Base-by-base conservation (phyloP, 2,329 filamentous ascomycete species). In the Beauveria sp. region DNA sequence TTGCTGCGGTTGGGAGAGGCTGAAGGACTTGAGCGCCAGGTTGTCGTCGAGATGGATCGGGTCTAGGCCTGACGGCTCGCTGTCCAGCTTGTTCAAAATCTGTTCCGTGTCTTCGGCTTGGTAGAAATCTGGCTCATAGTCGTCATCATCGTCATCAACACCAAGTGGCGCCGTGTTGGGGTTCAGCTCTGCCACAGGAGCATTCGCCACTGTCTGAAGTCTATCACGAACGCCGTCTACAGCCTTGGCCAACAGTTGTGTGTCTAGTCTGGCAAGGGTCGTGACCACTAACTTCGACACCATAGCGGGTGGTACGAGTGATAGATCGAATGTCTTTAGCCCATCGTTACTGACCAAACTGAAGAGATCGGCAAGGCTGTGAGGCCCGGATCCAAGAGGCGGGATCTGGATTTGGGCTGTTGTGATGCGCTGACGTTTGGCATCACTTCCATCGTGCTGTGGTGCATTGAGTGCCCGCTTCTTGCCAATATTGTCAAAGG, bases 51-150 rank as follows among this genome's bases (percentile, higher is more conserved):
- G 55, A 9, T 63, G 67, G 4, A 70, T 59, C 10, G 66, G 61
- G 22, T 71, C 67, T 7, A 69, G 65, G 1, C 82, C 80, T 4
- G 84, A 77, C n/a, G 87, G 81, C 5, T 86, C 80, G 63, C 84
- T 84, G 69, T 93, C 90, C 16, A 91, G 79, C 70, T 90, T 90
- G 72, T 93, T 90, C 54, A 88, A 75, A 37, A 91, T 86, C 69
- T 93, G 89, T 68, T 92, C 89, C 1, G 84, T 84, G 65, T 91
- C 86, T 71, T 96, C 91, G 41, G 86, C 84, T 9, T 88, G 83
- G 62, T 88, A 85, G 66, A 91, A 92, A 69, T 96, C 90, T 0
- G 93, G 92, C 68, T 97, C 93, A 69, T 97, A 97, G 67, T 96
- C 91, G 62, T 79, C 76, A 50, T 96, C 91, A 22, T 96, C 92